Evolutionary conservation across 1,284 basidiomycete species (phyloP).

Genomic region (Cutaneotrichosporon arboriforme): DNA sequence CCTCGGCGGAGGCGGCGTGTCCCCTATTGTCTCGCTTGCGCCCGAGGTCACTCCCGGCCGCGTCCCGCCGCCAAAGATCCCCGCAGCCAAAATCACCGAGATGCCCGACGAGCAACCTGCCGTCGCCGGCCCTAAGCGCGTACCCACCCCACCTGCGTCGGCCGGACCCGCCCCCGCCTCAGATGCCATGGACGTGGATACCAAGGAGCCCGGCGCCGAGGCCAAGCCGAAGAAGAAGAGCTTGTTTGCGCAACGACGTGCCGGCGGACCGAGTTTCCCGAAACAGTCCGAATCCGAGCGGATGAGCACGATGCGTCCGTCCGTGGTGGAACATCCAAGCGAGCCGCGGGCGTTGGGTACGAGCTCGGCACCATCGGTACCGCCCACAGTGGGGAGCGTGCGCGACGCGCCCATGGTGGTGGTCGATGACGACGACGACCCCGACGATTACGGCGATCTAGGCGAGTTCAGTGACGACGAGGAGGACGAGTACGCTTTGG

Average conservation of each 20-base stretch:
- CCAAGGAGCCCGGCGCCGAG: background rate
- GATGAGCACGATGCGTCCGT: slow-evolving; percentile 26
- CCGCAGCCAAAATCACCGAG: background rate
- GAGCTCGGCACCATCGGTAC: background rate
- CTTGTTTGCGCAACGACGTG: slow-evolving; percentile 30
- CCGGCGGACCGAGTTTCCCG: slow-evolving; percentile 12
- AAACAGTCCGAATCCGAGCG: slow-evolving; percentile 24
- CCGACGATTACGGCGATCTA: slow-evolving; percentile 32
- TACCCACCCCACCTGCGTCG: background rate
- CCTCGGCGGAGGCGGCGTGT: background rate
- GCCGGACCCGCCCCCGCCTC: background rate
- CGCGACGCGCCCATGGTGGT: slow-evolving; percentile 2
- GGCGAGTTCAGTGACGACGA: slow-evolving; percentile 32
- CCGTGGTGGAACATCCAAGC: slow-evolving; percentile 27
- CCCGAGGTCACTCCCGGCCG: slow-evolving; percentile 1
- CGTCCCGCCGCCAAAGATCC: no score
- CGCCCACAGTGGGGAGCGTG: background rate
- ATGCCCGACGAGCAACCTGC: background rate
- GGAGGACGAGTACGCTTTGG: slow-evolving; percentile 44
- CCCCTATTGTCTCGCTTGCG: background rate
- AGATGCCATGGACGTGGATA: slow-evolving; percentile 7
- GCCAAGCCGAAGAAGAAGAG: slow-evolving; percentile 28
- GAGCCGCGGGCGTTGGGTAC: background rate
- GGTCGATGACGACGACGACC: slow-evolving; percentile 22
- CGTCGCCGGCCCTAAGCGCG: background rate